phyloP scores from a whole-genome alignment of 495 filamentous ascomycete species.

The Corynascus novoguineensis region DNA sequence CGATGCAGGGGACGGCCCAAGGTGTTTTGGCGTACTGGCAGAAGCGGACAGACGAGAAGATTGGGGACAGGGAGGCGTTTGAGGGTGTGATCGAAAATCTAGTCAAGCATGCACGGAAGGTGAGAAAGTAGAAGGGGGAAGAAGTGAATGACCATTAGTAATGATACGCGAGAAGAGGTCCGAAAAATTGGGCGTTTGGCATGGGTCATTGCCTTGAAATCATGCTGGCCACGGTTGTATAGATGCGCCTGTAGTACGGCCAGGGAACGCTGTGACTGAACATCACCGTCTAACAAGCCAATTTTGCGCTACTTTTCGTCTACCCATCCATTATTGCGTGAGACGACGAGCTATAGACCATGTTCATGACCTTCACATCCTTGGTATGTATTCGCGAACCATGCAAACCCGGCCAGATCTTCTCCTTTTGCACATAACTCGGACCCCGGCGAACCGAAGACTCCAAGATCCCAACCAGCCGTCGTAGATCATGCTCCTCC shows the following conservation, averaged over 20 bases:
- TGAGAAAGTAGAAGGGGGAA: slow-evolving; percentile 54
- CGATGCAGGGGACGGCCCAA: slow-evolving; percentile 60
- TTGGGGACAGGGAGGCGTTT: slow-evolving; percentile 91
- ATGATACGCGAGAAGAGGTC: not conserved
- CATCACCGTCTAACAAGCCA: slow-evolving; percentile 5
- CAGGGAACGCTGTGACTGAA: not conserved
- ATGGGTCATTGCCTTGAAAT: not conserved
- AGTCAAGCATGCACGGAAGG: slow-evolving; percentile 87
- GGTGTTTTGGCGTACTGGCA: slow-evolving; percentile 87
- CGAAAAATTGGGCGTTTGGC: not conserved
- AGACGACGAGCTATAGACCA: slow-evolving; percentile 1
- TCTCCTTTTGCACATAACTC: not conserved
- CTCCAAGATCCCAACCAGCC: slow-evolving; percentile 5
- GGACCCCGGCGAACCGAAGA: not conserved
- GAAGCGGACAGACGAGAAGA: slow-evolving; percentile 71
- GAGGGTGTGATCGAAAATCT: slow-evolving; percentile 97
- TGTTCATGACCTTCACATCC: slow-evolving; percentile 5
- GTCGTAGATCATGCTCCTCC: slow-evolving; percentile 4
- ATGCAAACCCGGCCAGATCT: not conserved
- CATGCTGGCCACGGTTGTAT: not conserved
- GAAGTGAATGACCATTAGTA: not conserved
- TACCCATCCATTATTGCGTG: slow-evolving; percentile 1
- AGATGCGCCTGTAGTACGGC: not conserved
- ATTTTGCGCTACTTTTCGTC: slow-evolving; percentile 6
- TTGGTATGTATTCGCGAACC: slow-evolving; percentile 7